A percentile compares a stretch with the other conserved stretches of the same genome.
These are phyloP conservation scores for Plenodomus tracheiphilus DNA, from an alignment of 2,329 filamentous ascomycete genomes.

Conservation along the genomic window DNA sequence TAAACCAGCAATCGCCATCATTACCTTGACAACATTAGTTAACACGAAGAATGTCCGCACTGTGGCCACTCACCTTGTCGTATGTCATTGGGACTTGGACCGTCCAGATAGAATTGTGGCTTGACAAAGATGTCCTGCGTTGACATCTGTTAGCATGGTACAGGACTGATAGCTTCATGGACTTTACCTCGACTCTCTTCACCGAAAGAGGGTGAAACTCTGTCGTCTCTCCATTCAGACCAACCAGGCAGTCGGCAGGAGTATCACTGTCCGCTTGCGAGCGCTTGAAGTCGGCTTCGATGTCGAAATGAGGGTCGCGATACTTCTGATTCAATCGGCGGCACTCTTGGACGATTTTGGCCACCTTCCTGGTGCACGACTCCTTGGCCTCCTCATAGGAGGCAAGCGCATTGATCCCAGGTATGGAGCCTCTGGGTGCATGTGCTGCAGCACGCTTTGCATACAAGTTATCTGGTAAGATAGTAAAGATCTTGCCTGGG, in stretches of 20 bases:
- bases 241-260: conserved; percentile 55
- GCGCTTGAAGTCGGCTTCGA: conserved; percentile 73
- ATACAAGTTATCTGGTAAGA: conserved; percentile 70
- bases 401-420: conserved; percentile 64
- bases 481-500: conserved; percentile 72
- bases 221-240: conserved; percentile 45
- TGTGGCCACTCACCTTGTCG: conserved; percentile 54
- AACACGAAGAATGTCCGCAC: neutral
- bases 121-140: conserved; percentile 77
- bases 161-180: neutral
- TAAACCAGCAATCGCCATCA: conserved; percentile 83
- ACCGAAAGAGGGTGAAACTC: conserved; percentile 68
- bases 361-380: conserved; percentile 66
- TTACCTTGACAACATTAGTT: conserved; percentile 51
- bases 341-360: conserved; percentile 65
- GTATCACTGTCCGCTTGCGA: conserved; percentile 35
- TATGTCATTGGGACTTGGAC: conserved; percentile 75
- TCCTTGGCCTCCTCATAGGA: conserved; percentile 74
- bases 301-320: conserved; percentile 82
- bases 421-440: conserved; percentile 57
- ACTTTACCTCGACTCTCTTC: conserved; percentile 64
- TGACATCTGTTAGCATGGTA: neutral
- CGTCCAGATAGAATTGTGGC: conserved; percentile 77
- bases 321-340: conserved; percentile 82
- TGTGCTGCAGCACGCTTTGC: conserved; percentile 62